A percentile compares a stretch with the other conserved stretches of the same genome.
phyloP scores from a whole-genome alignment of 495 filamentous ascomycete genomes.

The Melanomma pulvis-pyrius region DNA sequence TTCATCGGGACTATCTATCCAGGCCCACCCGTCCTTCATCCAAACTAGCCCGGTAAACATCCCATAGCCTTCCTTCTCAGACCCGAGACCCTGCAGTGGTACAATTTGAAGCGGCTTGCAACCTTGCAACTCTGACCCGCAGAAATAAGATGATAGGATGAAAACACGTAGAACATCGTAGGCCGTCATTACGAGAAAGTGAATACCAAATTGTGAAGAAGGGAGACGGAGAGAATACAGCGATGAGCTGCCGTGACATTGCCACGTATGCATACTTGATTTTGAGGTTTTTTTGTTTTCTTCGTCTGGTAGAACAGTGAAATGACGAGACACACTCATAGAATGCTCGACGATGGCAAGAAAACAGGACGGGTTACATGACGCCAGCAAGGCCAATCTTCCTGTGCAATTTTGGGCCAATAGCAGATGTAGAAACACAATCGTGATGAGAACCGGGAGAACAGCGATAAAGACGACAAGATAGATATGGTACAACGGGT shows the following conservation, averaged over 20 bases:
- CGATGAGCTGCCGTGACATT: conserved; percentile 28
- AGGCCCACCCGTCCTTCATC: neutral
- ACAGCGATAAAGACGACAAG: neutral
- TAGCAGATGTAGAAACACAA: conserved; percentile 9
- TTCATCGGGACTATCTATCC: neutral
- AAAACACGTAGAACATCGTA: neutral
- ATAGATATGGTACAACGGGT: conserved; percentile 32
- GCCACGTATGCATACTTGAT: conserved; percentile 22
- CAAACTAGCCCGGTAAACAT: neutral
- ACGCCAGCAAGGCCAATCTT: neutral
- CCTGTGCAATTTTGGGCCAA: conserved; percentile 20
- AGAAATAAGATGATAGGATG: conserved; percentile 6
- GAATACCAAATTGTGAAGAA: neutral
- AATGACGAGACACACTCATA: neutral
- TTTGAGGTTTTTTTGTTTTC: neutral
- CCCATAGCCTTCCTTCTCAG: neutral
- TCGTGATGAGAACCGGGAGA: conserved; percentile 1
- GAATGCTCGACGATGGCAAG: neutral
- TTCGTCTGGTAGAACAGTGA: neutral
- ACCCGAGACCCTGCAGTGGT: neutral
- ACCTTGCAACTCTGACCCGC: conserved; percentile 18
- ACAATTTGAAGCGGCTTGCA: conserved; percentile 5
- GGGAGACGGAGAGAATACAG: conserved; percentile 17
- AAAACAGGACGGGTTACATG: neutral
- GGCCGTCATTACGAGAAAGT: neutral